Base-by-base conservation (phyloP, 73 alveolate genomes). In the Paramecium pentaurelia region DNA sequence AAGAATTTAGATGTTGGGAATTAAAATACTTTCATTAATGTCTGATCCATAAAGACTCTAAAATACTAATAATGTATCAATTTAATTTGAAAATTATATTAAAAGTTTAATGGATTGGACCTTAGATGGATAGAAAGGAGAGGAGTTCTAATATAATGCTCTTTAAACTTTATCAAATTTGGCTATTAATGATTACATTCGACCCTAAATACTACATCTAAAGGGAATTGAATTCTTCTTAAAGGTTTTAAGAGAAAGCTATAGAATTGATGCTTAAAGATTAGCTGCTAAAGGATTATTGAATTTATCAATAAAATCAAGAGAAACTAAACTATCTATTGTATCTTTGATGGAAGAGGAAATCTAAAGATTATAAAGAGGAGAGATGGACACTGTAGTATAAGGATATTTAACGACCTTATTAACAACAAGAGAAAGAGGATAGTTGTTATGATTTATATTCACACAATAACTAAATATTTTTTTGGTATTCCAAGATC, bases 251-350 rank as follows among this genome's bases (percentile, higher is more conserved):
- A 97, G 97, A 73, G 92, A 92, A 27, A 71, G 58, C 18, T 70
- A 90, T n/a, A 92, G 86, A 85, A 87, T 93, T 34, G 98, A 95
- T 60, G 98, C 96, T 6, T 75, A 92, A 86, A 92, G 99, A 58
- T 27, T 93, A 27, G 98, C 98, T 11, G 97, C 99, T 27, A 96
- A 96, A 49, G 98, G 96, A 1, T 92, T 96, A 20, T 97, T 95
- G n/a, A 96, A 96, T 90, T 68, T 96, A 49, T 94, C 97, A 1
- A 73, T 95, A 6, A 92, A 93, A 22, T 88, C 94, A 4, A 68
- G 97, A 91, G 99, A 96, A 49, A 44, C 94, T 37, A 94, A 96
- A 71, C 49, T 95, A 45, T 75, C 94, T 47, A 97, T 95, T 0
- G 96, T 96, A 1, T 93, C 97, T 12, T 98, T 94, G 77, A 86